Percentiles rank a stretch among this genome's conserved stretches.
These are phyloP conservation scores for Caloboletus inedulis DNA, from an alignment of 1,284 basidiomycete genomes.

Conservation along the genomic window DNA sequence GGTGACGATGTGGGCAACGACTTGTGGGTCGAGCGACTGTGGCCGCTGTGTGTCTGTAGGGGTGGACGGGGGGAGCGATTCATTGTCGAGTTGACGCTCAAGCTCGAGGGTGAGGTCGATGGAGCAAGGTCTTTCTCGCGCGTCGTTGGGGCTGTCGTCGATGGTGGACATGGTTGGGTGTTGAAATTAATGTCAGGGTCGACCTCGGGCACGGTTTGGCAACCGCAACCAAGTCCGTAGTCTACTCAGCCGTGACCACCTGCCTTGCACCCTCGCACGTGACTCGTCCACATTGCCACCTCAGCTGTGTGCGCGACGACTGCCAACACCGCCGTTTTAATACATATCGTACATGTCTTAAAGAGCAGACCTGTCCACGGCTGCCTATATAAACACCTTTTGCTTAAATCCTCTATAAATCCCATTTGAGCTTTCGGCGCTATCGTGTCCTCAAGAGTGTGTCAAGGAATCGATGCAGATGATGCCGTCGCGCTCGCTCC, in stretches of 20 bases:
- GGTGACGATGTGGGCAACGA: constrained; percentile 70
- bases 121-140: constrained; percentile 45
- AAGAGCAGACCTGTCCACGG: not conserved
- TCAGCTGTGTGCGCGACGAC: not conserved
- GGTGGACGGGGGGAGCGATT: constrained; percentile 50
- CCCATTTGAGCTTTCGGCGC: not conserved
- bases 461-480: constrained; percentile 85
- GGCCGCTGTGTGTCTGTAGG: constrained; percentile 35
- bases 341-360: constrained; percentile 19
- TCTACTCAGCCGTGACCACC: not conserved
- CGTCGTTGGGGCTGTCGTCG: constrained; percentile 9
- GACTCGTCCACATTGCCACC: constrained; percentile 6
- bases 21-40: constrained; percentile 66
- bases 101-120: constrained; percentile 76
- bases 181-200: constrained; percentile 1
- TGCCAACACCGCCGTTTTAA: not conserved
- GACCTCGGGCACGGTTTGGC: not conserved
- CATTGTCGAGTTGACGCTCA: constrained; percentile 68
- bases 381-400: constrained; percentile 4
- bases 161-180: constrained; percentile 22
- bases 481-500: constrained; percentile 88
- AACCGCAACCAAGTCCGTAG: constrained; percentile 3
- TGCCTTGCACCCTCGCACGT: constrained; percentile 18
- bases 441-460: constrained; percentile 44
- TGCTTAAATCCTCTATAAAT: constrained; percentile 17